These are phyloP conservation scores for Narthecium ossifragum DNA, from an alignment of 106 monocot species.

Conservation along the genomic window DNA sequence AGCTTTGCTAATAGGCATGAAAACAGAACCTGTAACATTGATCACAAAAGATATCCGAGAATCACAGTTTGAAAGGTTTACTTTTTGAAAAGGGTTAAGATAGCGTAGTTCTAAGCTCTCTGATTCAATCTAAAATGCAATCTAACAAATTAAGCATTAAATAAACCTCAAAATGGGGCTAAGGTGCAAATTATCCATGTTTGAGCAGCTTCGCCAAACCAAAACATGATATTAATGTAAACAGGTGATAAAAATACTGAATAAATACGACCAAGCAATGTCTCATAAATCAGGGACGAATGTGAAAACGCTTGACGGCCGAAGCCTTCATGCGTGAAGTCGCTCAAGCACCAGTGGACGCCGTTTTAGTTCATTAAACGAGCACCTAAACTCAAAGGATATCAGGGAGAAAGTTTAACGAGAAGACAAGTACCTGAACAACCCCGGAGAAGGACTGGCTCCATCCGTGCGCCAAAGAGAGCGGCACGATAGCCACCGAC, in stretches of 20 bases:
- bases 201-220: not conserved
- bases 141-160: not conserved
- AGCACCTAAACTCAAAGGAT: not conserved
- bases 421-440: constrained; percentile 54
- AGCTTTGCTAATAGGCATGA: not conserved
- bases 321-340: too few species aligned
- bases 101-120: not conserved
- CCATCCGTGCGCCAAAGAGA: constrained; percentile 70
- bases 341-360: too few species aligned
- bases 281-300: too few species aligned
- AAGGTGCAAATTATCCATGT: not conserved
- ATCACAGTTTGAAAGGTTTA: too few species aligned
- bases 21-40: not conserved
- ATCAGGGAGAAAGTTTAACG: not conserved
- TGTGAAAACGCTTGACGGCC: too few species aligned
- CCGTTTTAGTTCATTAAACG: not conserved
- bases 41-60: not conserved
- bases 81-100: too few species aligned
- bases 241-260: not conserved
- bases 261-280: too few species aligned
- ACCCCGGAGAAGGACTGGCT: constrained; percentile 71
- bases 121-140: not conserved
- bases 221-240: not conserved
- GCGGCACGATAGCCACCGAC: constrained; percentile 94
- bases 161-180: not conserved